Evolutionary conservation across 768 basidiomycete species (phyloP).

Genomic region (Baorangia bicolor): DNA sequence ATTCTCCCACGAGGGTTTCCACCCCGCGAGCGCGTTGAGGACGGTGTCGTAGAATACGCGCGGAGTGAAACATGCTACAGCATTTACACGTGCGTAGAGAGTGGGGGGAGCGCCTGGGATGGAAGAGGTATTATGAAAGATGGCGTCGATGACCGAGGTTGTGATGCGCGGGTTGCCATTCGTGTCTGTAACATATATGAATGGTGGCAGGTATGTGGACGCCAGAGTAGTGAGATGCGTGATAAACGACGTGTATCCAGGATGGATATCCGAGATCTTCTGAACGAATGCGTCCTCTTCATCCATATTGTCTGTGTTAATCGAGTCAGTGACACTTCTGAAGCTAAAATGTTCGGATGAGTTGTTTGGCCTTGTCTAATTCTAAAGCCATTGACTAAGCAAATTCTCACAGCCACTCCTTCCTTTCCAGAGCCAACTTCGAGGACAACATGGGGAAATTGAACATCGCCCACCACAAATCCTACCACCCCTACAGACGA

Average conservation of each 20-base stretch:
- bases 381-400: conserved; percentile 17
- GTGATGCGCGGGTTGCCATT: conserved; percentile 49
- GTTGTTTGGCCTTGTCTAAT: conserved; percentile 18
- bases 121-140: conserved; percentile 13
- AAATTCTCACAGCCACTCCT: neutral
- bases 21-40: conserved; percentile 58
- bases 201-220: conserved; percentile 50
- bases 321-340: neutral
- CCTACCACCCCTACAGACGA: conserved; percentile 81
- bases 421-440: no score
- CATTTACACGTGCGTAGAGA: conserved; percentile 49
- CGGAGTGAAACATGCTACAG: conserved; percentile 57
- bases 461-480: conserved; percentile 90
- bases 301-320: conserved; percentile 12
- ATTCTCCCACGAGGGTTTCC: conserved; percentile 56
- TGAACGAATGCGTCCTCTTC: conserved; percentile 10
- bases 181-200: conserved; percentile 66
- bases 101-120: conserved; percentile 27
- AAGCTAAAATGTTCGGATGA: neutral
- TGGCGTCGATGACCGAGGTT: conserved; percentile 31
- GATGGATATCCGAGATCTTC: conserved; percentile 12
- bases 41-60: conserved; percentile 66
- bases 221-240: conserved; percentile 32
- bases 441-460: conserved; percentile 33
- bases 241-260: conserved; percentile 26